Evolutionary conservation across 345 rosid species (phyloP).

Genomic region (Ceriops decandra): DNA sequence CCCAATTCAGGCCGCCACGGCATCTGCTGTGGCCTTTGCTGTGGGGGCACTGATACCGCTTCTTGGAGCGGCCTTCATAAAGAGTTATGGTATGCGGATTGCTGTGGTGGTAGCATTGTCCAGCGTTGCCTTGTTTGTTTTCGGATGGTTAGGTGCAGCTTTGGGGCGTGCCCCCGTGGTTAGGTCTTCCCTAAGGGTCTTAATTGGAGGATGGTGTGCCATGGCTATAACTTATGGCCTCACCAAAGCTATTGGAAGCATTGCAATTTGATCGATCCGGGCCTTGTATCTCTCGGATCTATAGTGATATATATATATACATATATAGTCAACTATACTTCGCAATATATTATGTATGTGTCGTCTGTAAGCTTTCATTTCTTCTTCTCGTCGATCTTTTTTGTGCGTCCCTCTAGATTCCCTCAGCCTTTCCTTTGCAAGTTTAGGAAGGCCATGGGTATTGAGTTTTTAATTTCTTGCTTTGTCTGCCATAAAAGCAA

Average conservation of each 20-base stretch:
- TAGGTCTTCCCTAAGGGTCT: conserved; percentile 32
- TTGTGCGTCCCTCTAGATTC: too few species aligned
- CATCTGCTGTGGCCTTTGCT: conserved; percentile 36
- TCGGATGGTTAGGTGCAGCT: conserved; percentile 35
- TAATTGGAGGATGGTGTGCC: conserved; percentile 48
- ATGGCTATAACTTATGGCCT: conserved; percentile 42
- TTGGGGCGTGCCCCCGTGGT: conserved; percentile 33
- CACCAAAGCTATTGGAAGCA: conserved; percentile 26
- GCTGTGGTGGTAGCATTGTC: conserved; percentile 29
- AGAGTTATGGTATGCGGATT: conserved; percentile 26
- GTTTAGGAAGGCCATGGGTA: too few species aligned
- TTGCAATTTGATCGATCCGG: too few species aligned
- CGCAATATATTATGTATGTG: too few species aligned
- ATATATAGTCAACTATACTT: too few species aligned
- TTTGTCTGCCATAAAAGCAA: too few species aligned
- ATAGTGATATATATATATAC: too few species aligned
- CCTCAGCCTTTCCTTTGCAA: too few species aligned
- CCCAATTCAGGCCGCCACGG: conserved; percentile 38
- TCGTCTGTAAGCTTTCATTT: too few species aligned
- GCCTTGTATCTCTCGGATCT: too few species aligned
- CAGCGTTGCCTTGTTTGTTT: conserved; percentile 35
- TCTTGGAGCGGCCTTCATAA: conserved; percentile 32
- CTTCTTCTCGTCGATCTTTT: too few species aligned
- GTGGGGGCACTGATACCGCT: conserved; percentile 40
- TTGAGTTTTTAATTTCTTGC: too few species aligned